Evolutionary conservation across 352 stramenopile genomes (phyloP).

Genomic region (Globisporangium apiculatum): DNA sequence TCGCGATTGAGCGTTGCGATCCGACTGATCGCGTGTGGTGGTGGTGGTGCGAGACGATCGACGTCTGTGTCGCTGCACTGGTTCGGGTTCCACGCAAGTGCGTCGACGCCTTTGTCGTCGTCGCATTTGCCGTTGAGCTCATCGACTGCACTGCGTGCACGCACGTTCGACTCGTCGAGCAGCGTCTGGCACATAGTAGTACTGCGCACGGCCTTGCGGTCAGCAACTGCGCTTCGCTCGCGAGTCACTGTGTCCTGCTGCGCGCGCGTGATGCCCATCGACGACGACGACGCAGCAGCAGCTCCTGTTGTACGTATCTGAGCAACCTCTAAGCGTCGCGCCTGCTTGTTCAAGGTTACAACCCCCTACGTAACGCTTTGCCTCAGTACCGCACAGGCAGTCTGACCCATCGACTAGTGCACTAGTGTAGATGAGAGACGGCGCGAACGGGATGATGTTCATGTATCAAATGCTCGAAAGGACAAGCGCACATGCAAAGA

Average conservation of each 20-base stretch:
- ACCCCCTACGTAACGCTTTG: too few species aligned
- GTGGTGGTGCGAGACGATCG: slow-evolving; percentile 16
- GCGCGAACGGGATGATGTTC: too few species aligned
- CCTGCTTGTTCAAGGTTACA: too few species aligned
- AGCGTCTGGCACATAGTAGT: background rate
- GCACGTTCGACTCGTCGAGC: background rate
- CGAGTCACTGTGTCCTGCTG: background rate
- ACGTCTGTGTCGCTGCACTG: slow-evolving; percentile 19
- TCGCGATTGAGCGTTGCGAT: slow-evolving; percentile 61
- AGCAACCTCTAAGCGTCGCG: background rate
- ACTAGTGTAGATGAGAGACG: too few species aligned
- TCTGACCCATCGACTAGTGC: too few species aligned
- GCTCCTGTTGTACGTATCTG: too few species aligned
- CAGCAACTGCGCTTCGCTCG: background rate
- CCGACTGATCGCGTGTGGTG: slow-evolving; percentile 39
- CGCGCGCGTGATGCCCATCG: slow-evolving; percentile 10
- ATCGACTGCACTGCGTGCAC: background rate
- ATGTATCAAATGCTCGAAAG: too few species aligned
- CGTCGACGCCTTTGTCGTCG: slow-evolving; percentile 3
- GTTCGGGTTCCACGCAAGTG: slow-evolving; percentile 6
- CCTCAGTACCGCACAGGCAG: too few species aligned
- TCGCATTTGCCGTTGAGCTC: background rate
- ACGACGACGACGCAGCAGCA: too few species aligned
- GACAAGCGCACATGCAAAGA: slow-evolving; percentile 1
- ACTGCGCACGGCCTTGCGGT: background rate